Evolutionary conservation across 305 asterid species (phyloP).

Genomic region (Fraxinus albicans): DNA sequence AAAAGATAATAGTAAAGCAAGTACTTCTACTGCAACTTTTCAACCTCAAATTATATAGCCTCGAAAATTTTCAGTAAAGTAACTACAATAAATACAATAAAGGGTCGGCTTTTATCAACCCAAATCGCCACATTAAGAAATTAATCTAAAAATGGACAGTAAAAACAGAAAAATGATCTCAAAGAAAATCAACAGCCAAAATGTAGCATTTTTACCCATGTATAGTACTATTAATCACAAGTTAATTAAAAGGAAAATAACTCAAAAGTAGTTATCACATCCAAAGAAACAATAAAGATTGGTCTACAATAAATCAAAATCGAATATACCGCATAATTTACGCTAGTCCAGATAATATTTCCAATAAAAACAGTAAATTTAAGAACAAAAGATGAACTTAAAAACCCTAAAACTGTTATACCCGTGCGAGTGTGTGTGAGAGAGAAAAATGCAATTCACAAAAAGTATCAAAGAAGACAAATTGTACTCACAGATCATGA

Average conservation of each 20-base stretch:
- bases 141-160: slow-evolving; percentile 19
- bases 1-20: slow-evolving; percentile 1
- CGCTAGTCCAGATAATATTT: slow-evolving; percentile 24
- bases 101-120: slow-evolving; percentile 8
- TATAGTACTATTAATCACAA: background rate
- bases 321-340: background rate
- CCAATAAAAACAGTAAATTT: slow-evolving; percentile 15
- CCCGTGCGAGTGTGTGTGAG: background rate
- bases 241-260: slow-evolving; percentile 8
- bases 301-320: slow-evolving; percentile 7
- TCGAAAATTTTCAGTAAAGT: background rate
- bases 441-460: background rate
- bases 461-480: slow-evolving; percentile 9
- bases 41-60: background rate
- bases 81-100: background rate
- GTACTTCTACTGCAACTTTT: background rate
- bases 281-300: slow-evolving; percentile 12
- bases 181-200: background rate
- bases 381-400: slow-evolving; percentile 12
- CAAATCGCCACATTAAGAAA: slow-evolving; percentile 22
- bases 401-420: slow-evolving; percentile 16
- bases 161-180: slow-evolving; percentile 20
- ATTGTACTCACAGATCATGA: slow-evolving; percentile 51
- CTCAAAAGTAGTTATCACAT: slow-evolving; percentile 19
- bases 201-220: background rate